A percentile compares a stretch with the other conserved stretches of the same genome.
Evolutionary conservation across 257 asterid genomes (phyloP).

Genomic region (Scutellaria galericulata): DNA sequence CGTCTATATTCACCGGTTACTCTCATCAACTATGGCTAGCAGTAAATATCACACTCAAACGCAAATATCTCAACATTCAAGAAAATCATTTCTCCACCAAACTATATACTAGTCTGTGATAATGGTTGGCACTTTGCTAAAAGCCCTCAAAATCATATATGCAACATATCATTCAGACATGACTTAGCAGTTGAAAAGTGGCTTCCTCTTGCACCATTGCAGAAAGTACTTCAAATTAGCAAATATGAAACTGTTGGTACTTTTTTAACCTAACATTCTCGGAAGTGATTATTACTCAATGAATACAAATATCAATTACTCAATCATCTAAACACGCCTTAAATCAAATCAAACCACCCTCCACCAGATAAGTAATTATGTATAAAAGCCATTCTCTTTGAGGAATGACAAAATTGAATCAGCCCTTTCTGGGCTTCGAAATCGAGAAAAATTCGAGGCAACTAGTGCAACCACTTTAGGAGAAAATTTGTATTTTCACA

Average conservation of each 20-base stretch:
- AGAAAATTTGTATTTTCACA: slow-evolving; percentile 35
- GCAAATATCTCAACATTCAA: not conserved
- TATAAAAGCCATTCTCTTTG: slow-evolving; percentile 45
- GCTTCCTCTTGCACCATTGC: slow-evolving; percentile 11
- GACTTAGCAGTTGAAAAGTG: not conserved
- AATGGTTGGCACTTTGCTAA: not conserved
- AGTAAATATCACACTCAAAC: not conserved
- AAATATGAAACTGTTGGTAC: slow-evolving; percentile 9
- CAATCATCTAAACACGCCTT: slow-evolving; percentile 23
- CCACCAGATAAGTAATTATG: not conserved
- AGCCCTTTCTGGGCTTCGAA: slow-evolving; percentile 26
- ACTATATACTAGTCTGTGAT: not conserved
- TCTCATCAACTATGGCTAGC: not conserved
- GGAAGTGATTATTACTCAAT: slow-evolving; percentile 28
- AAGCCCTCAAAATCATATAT: slow-evolving; percentile 5
- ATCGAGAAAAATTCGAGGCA: slow-evolving; percentile 7
- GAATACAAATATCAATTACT: slow-evolving; percentile 35
- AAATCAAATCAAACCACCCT: slow-evolving; percentile 27
- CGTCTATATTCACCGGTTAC: no score
- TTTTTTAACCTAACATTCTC: not conserved
- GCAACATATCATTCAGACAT: not conserved
- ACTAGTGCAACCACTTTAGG: slow-evolving; percentile 26
- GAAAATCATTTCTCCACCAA: not conserved
- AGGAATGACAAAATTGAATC: slow-evolving; percentile 40
- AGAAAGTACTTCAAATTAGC: slow-evolving; percentile 8